phyloP scores from a whole-genome alignment of 2,329 filamentous ascomycete genomes.

The Trichoderma sp. region DNA sequence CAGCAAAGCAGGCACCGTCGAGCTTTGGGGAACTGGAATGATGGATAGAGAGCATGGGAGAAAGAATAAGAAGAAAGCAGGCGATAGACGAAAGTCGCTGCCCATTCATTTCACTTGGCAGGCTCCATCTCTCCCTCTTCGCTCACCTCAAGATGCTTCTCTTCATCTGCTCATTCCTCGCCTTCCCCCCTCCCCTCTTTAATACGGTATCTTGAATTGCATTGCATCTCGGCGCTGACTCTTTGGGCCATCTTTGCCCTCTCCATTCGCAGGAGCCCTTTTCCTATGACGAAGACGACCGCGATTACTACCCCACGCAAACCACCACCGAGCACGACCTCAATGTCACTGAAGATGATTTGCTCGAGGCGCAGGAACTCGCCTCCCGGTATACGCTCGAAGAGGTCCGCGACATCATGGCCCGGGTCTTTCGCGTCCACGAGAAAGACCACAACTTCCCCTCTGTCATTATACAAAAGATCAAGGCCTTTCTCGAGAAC shows the following conservation, averaged over 20 bases:
- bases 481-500: conserved; percentile 49
- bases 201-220: background rate
- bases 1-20: background rate
- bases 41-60: background rate
- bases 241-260: background rate
- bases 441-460: conserved; percentile 51
- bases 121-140: background rate
- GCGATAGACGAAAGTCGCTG: background rate
- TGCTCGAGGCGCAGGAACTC: conserved; percentile 51
- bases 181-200: background rate
- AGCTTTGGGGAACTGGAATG: background rate
- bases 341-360: conserved; percentile 52
- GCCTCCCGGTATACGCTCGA: conserved; percentile 49
- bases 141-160: background rate
- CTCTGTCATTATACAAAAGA: conserved; percentile 45
- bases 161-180: background rate
- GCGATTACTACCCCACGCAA: conserved; percentile 37
- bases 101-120: background rate
- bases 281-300: conserved; percentile 46
- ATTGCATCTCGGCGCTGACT: conserved; percentile 23
- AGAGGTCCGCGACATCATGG: conserved; percentile 50
- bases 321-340: conserved; percentile 44
- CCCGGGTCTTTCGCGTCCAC: conserved; percentile 47
- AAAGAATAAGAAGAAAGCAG: background rate
- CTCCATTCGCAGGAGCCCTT: conserved; percentile 39